Base-by-base conservation (phyloP, 176 grass and related monocot species). In the Elymus sibiricus region DNA sequence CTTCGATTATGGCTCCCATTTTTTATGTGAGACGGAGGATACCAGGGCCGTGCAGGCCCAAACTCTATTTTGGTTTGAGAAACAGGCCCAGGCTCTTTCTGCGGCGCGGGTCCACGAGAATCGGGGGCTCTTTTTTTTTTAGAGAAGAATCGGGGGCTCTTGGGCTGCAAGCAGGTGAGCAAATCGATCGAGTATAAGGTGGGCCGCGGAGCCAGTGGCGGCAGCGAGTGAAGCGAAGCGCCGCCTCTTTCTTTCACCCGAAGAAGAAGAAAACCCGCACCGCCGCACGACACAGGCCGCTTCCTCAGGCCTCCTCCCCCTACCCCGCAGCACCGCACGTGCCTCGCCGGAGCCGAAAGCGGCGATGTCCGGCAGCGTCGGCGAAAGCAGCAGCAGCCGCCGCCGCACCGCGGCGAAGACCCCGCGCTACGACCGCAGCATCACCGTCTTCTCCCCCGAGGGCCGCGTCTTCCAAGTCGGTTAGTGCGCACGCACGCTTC, bases 401-500 rank as follows among this genome's bases (percentile, higher is more conserved):
- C 27, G 25, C 32, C 2, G 9, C 27, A 0, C 22, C 49, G 61
- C 27, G 3, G 14, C 11, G 27, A 22, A 12, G 74, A 0, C 24
- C 6, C 39, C 70, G 74, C 31, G 70, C 67, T 77, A 61, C 70
- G 92, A 94, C 62, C 86, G 89, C 83, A 17, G 2, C 61, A 70
- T 91, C 92, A 94, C 92, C 61, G 42, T 91, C 83, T 94, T 94
- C 89, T 86, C 86, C 70, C 38, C 92, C 31, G 19, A 81, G 60
- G 92, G 92, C 63, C 89, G 83, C 75, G 79, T 94, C 83, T 74
- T 81, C 86, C 92, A 94, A 84, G 76, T 91, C 80, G 92, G 92
- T 94, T 61, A 94, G 92, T 64, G 11, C 78, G 44, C 1, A 6
- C 32, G 49, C 56, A 79, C 64, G 15, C 29, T 21, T 3, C 61